A percentile compares a stretch with the other conserved stretches of the same genome.
These are phyloP conservation scores for Dryas octopetala DNA, from an alignment of 306 rosid genomes.

Conservation along the genomic window DNA sequence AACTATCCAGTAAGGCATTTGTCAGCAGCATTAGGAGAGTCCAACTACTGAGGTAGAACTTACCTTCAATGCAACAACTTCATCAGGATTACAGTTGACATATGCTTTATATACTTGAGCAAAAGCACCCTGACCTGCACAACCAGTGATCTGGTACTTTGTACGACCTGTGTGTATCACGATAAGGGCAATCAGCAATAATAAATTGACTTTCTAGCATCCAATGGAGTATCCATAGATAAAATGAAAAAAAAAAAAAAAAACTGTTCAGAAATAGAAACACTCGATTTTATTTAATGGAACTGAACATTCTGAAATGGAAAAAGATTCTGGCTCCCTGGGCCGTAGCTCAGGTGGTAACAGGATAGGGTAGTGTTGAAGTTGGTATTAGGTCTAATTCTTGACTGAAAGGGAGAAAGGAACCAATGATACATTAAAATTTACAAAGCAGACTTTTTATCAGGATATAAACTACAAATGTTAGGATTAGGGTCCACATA, in stretches of 20 bases:
- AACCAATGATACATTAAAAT: not conserved
- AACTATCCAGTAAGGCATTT: constrained; percentile 21
- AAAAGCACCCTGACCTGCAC: constrained; percentile 93
- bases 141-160: constrained; percentile 86
- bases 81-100: constrained; percentile 63
- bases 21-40: constrained; percentile 5
- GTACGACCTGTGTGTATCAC: constrained; percentile 64
- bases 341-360: not conserved
- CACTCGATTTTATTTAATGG: not conserved
- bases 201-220: not conserved
- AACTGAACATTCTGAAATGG: not conserved
- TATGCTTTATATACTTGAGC: constrained; percentile 87
- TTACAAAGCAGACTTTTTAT: not conserved
- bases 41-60: not conserved
- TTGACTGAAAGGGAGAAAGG: not conserved
- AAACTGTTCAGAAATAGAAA: not conserved
- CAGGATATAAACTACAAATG: not conserved
- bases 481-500: not conserved
- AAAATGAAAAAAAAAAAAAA: not conserved
- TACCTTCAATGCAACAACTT: constrained; percentile 86
- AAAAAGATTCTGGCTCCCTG: not conserved
- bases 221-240: not conserved
- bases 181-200: constrained; percentile 25
- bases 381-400: not conserved
- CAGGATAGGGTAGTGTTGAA: not conserved